These are phyloP conservation scores for Notholithocarpus densiflorus DNA, from an alignment of 306 rosid genomes.

Conservation along the genomic window DNA sequence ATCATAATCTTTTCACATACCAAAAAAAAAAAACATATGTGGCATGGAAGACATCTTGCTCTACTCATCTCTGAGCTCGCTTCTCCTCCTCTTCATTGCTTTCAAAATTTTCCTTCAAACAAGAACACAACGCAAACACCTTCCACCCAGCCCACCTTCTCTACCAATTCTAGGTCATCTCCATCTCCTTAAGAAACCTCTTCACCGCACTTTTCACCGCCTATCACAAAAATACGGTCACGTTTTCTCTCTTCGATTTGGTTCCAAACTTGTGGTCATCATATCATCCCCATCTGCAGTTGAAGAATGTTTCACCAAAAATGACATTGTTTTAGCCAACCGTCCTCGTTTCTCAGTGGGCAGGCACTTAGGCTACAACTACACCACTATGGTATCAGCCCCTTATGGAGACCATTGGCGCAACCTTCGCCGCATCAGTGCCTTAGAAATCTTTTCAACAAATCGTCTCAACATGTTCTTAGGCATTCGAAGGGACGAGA, in stretches of 20 bases:
- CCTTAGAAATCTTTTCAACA: slow-evolving; percentile 54
- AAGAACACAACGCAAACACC: slow-evolving; percentile 15
- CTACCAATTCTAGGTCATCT: slow-evolving; percentile 65
- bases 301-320: slow-evolving; percentile 68
- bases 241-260: slow-evolving; percentile 23
- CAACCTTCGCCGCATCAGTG: slow-evolving; percentile 58
- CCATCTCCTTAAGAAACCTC: slow-evolving; percentile 37
- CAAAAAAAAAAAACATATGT: too few relatives aligned
- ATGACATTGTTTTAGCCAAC: slow-evolving; percentile 53
- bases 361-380: slow-evolving; percentile 44
- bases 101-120: slow-evolving; percentile 24
- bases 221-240: slow-evolving; percentile 46
- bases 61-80: background rate
- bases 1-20: too few relatives aligned
- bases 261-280: slow-evolving; percentile 28
- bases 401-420: slow-evolving; percentile 80
- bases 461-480: slow-evolving; percentile 24
- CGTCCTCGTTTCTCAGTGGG: slow-evolving; percentile 25
- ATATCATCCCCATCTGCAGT: slow-evolving; percentile 43
- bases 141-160: slow-evolving; percentile 51
- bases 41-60: too few relatives aligned
- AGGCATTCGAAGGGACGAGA: slow-evolving; percentile 42
- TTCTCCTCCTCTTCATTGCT: slow-evolving; percentile 8
- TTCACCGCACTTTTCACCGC: slow-evolving; percentile 24
- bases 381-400: slow-evolving; percentile 24